Conservation (phyloP, 2,329 filamentous ascomycete genomes). For the Westerdykella sp. region DNA sequence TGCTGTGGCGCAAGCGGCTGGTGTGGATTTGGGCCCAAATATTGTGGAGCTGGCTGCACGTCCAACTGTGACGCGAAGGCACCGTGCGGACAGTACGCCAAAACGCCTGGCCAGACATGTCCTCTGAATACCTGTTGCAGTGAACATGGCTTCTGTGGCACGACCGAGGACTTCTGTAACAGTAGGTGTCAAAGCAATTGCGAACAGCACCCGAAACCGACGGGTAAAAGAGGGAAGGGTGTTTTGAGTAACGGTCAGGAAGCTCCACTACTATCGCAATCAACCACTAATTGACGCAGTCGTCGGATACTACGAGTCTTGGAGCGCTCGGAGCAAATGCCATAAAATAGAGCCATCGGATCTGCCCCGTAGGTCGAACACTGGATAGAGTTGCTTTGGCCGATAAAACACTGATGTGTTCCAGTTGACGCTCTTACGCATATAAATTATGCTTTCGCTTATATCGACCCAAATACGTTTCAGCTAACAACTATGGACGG, state of each 20-base stretch:
- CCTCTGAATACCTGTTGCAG: constrained; percentile 14
- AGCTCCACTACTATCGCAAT: too few relatives aligned
- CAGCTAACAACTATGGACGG: constrained; percentile 20
- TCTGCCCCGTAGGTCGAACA: too few relatives aligned
- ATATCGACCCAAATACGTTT: constrained; percentile 13
- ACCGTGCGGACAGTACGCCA: constrained; percentile 30
- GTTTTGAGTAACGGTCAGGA: too few relatives aligned
- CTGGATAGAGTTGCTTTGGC: too few relatives aligned
- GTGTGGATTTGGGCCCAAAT: constrained; percentile 11
- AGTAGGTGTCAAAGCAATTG: constrained; percentile 4
- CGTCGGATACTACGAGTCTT: constrained; percentile 8
- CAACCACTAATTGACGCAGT: background rate
- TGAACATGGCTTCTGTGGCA: constrained; percentile 33
- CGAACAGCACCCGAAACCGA: background rate
- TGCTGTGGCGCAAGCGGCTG: constrained; percentile 1
- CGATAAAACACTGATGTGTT: constrained; percentile 3
- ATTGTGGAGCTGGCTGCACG: constrained; percentile 13
- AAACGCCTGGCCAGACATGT: constrained; percentile 5
- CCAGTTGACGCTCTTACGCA: constrained; percentile 20
- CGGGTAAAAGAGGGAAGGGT: background rate
- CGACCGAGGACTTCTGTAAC: constrained; percentile 19
- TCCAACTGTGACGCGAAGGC: constrained; percentile 37
- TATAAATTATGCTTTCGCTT: constrained; percentile 16
- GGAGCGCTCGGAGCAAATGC: constrained; percentile 8
- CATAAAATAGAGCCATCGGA: constrained; percentile 15